Evolutionary conservation across 129 eudicot species (phyloP).

Genomic region (Apium graveolens): DNA sequence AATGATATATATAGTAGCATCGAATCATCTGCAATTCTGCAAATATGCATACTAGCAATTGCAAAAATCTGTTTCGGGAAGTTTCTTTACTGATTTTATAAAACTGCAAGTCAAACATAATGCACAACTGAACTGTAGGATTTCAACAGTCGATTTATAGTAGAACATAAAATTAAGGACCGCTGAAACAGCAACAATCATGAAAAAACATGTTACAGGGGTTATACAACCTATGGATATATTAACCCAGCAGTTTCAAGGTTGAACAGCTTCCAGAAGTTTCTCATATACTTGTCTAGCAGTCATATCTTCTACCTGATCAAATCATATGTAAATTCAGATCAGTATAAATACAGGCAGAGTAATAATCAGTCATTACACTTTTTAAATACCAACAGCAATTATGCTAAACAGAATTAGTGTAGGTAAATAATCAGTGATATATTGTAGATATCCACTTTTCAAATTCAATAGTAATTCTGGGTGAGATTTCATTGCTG

Average conservation of each 20-base stretch:
- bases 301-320: slow-evolving; percentile 92
- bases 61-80: neutral
- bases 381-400: neutral
- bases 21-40: neutral
- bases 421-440: neutral
- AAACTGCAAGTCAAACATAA: neutral
- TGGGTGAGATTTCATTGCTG: neutral
- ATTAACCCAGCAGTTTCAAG: slow-evolving; percentile 33
- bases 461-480: neutral
- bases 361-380: neutral
- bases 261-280: slow-evolving; percentile 92
- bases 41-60: neutral
- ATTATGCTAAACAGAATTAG: neutral
- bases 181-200: neutral
- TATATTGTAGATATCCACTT: neutral
- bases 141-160: neutral
- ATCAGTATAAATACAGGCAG: neutral
- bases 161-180: neutral
- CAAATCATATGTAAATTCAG: neutral
- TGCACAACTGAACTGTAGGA: neutral
- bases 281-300: slow-evolving; percentile 96
- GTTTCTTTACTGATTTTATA: neutral
- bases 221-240: neutral
- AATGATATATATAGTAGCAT: neutral
- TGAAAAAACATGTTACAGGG: neutral